phyloP scores from a whole-genome alignment of 106 monocot species.

The Dendrobium nobile region DNA sequence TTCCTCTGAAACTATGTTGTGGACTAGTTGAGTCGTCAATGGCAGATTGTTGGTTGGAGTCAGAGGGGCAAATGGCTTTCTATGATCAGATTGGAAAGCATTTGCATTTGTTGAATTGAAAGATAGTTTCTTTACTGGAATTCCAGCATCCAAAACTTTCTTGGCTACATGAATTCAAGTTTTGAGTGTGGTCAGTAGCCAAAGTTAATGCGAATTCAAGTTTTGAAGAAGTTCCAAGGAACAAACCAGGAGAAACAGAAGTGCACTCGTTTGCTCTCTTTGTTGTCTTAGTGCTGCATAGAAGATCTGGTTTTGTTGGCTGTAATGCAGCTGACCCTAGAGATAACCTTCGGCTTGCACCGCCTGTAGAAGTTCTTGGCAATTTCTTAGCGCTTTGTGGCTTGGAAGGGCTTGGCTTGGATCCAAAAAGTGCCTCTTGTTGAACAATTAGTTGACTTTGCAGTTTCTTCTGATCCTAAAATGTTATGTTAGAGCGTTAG shows the following conservation, averaged over 20 bases:
- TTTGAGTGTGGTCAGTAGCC: not conserved
- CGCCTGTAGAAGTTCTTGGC: slow-evolving; percentile 40
- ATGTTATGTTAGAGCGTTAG: slow-evolving; percentile 8
- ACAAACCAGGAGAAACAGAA: slow-evolving; percentile 38
- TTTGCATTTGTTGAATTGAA: slow-evolving; percentile 5
- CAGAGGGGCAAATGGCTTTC: slow-evolving; percentile 17
- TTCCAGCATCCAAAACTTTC: slow-evolving; percentile 8
- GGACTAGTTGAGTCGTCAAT: not conserved
- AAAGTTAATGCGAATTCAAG: not conserved
- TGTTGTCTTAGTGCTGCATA: slow-evolving; percentile 19
- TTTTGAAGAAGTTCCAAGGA: not conserved
- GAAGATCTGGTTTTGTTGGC: slow-evolving; percentile 27
- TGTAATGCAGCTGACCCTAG: slow-evolving; percentile 29
- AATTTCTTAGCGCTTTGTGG: slow-evolving; percentile 48
- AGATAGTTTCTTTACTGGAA: slow-evolving; percentile 12
- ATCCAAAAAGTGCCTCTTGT: slow-evolving; percentile 61
- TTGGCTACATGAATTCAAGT: slow-evolving; percentile 1
- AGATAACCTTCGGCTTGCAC: slow-evolving; percentile 42
- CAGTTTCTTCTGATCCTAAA: slow-evolving; percentile 60
- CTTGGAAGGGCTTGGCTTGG: slow-evolving; percentile 65
- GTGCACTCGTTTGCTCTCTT: slow-evolving; percentile 35
- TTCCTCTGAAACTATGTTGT: no score
- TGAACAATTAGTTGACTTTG: slow-evolving; percentile 73
- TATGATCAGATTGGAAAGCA: not conserved
- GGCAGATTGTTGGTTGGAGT: not conserved